A percentile compares a stretch with the other conserved stretches of the same genome.
Evolutionary conservation across 805 yeast genomes (phyloP).

Genomic region (Wickerhamomyces chaumierensis): DNA sequence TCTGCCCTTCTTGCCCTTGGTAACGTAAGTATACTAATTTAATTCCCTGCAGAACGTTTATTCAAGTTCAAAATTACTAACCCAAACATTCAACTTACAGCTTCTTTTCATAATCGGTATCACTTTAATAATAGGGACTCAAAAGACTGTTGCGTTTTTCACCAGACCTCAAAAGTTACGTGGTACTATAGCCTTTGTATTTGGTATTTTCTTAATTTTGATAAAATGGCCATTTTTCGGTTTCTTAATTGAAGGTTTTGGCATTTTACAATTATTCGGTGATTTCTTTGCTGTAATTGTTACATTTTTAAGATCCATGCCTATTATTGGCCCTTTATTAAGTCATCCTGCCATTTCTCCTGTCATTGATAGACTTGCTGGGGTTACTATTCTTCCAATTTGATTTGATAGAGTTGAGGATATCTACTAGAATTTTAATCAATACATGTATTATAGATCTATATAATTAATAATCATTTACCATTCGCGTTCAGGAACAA

Average conservation of each 20-base stretch:
- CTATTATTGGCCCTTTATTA: conserved; percentile 76
- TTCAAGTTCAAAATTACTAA: not conserved
- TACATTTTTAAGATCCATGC: conserved; percentile 77
- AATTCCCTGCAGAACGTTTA: not conserved
- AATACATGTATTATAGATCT: no score
- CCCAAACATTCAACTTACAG: conserved; percentile 3
- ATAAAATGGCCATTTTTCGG: conserved; percentile 74
- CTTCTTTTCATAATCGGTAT: conserved; percentile 47
- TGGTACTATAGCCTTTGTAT: conserved; percentile 69
- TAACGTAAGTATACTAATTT: conserved; percentile 35
- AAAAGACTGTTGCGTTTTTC: conserved; percentile 72
- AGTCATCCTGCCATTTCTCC: conserved; percentile 82
- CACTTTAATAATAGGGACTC: conserved; percentile 76
- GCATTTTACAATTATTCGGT: conserved; percentile 80
- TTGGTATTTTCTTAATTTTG: conserved; percentile 70
- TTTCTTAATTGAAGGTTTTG: conserved; percentile 73
- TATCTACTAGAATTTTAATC: no score
- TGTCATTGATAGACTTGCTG: conserved; percentile 39
- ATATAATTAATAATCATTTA: no score
- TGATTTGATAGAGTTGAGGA: no score
- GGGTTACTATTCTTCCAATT: conserved; percentile 60
- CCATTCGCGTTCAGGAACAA: not conserved
- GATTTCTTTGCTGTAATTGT: conserved; percentile 88
- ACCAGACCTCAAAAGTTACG: conserved; percentile 78
- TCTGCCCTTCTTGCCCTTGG: conserved; percentile 85